These are phyloP conservation scores for Dioscorea cayenensis DNA, from an alignment of 116 monocot species.

Conservation along the genomic window DNA sequence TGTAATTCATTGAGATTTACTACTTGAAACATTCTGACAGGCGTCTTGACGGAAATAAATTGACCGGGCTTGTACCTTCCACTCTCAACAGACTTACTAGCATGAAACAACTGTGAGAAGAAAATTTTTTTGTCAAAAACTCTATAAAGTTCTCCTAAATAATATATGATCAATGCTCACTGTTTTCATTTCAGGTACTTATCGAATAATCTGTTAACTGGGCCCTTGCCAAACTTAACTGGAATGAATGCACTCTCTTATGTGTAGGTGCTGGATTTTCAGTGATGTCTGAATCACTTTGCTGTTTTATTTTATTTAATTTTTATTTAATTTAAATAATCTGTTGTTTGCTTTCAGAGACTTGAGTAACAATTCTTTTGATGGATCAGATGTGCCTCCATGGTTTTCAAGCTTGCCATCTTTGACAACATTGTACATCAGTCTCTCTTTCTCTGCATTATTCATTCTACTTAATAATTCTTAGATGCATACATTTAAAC, in stretches of 20 bases:
- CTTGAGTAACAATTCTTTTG: conserved; percentile 84
- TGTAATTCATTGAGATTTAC: neutral
- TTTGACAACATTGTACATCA: no score
- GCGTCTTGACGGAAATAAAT: conserved; percentile 56
- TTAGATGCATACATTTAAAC: no score
- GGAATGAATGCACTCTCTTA: conserved; percentile 53
- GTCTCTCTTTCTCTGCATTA: no score
- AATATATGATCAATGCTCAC: no score
- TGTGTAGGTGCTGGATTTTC: conserved; percentile 41
- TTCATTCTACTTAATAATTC: no score
- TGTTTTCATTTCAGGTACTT: conserved; percentile 47
- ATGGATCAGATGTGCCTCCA: conserved; percentile 48
- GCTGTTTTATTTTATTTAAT: neutral
- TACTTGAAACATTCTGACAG: conserved; percentile 24
- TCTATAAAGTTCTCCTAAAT: no score
- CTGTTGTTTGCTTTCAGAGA: conserved; percentile 38
- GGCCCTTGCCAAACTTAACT: conserved; percentile 61
- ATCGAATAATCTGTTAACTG: conserved; percentile 62
- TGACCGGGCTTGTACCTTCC: conserved; percentile 53
- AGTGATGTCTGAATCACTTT: neutral
- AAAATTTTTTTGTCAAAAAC: neutral
- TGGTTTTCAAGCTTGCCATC: conserved; percentile 42
- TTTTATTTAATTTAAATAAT: no score
- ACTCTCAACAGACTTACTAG: conserved; percentile 48
- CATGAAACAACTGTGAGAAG: conserved; percentile 69